Conservation (phyloP, 345 rosid genomes). For the Hibiscus tridactylites region DNA sequence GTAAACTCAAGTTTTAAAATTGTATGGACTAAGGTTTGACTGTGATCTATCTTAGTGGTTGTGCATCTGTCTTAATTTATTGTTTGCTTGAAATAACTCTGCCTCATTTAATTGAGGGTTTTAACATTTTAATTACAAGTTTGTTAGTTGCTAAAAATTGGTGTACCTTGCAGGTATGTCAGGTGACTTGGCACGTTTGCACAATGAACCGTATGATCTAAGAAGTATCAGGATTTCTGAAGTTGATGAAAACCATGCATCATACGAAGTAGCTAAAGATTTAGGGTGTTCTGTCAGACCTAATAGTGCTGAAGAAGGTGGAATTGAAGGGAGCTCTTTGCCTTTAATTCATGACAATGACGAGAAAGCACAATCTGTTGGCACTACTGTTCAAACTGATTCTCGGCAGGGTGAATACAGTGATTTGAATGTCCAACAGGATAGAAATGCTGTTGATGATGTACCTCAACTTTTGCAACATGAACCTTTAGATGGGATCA, state of each 20-base stretch:
- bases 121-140: not conserved
- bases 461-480: conserved; percentile 21
- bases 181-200: conserved; percentile 45
- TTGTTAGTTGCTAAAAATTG: not conserved
- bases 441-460: conserved; percentile 18
- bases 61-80: conserved; percentile 3
- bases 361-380: conserved; percentile 23
- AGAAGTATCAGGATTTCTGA: conserved; percentile 45
- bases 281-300: conserved; percentile 28
- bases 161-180: conserved; percentile 60
- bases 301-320: conserved; percentile 27
- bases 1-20: not conserved
- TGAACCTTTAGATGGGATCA: conserved; percentile 31
- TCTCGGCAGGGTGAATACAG: conserved; percentile 19
- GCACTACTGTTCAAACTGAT: conserved; percentile 12
- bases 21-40: not conserved
- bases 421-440: conserved; percentile 17
- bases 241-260: conserved; percentile 30
- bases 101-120: not conserved
- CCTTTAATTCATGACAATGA: conserved; percentile 21
- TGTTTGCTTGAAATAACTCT: not conserved
- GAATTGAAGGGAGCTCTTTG: conserved; percentile 21
- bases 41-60: not conserved
- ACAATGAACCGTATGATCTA: conserved; percentile 51
- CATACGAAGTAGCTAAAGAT: conserved; percentile 31